phyloP scores from a whole-genome alignment of 768 basidiomycete species.

The Boletellus ananiceps region DNA sequence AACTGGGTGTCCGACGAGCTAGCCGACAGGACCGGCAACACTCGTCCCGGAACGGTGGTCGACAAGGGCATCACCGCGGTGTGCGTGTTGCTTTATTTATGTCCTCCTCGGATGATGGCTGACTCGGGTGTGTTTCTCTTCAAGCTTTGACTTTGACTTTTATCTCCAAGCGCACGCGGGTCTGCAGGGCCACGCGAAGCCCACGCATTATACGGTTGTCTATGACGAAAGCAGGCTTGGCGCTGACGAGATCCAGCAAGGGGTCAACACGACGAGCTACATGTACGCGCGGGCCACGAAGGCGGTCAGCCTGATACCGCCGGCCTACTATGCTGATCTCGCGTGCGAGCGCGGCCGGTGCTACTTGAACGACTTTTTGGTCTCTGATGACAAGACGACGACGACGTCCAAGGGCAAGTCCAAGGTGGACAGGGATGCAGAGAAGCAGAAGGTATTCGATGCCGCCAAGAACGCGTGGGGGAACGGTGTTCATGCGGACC shows the following conservation, averaged over 20 bases:
- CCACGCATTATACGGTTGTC: conserved; percentile 76
- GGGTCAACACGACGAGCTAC: conserved; percentile 65
- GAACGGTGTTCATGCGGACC: conserved; percentile 49
- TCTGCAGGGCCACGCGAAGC: conserved; percentile 62
- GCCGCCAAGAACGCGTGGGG: conserved; percentile 42
- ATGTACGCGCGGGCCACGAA: conserved; percentile 81
- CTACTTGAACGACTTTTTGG: conserved; percentile 71
- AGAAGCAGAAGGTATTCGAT: conserved; percentile 16
- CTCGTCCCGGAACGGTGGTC: conserved; percentile 73
- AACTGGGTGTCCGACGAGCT: conserved; percentile 52
- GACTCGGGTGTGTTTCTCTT: not conserved
- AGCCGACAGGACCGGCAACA: conserved; percentile 69
- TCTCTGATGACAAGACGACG: conserved; percentile 47
- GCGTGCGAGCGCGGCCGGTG: conserved; percentile 77
- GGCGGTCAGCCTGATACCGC: conserved; percentile 75
- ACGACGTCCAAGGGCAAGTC: conserved; percentile 32
- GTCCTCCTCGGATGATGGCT: no score
- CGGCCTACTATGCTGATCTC: conserved; percentile 78
- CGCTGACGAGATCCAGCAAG: conserved; percentile 70
- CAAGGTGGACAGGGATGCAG: conserved; percentile 28
- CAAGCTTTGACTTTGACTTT: conserved; percentile 60
- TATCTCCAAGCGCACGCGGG: conserved; percentile 74
- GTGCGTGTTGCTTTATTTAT: conserved; percentile 32
- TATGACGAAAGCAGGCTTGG: conserved; percentile 71
- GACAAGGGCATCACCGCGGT: conserved; percentile 73